Evolutionary conservation across 257 asterid species (phyloP), one percentile per base, ranked within the genome.

Genomic region (Anisodus acutangulus): DNA sequence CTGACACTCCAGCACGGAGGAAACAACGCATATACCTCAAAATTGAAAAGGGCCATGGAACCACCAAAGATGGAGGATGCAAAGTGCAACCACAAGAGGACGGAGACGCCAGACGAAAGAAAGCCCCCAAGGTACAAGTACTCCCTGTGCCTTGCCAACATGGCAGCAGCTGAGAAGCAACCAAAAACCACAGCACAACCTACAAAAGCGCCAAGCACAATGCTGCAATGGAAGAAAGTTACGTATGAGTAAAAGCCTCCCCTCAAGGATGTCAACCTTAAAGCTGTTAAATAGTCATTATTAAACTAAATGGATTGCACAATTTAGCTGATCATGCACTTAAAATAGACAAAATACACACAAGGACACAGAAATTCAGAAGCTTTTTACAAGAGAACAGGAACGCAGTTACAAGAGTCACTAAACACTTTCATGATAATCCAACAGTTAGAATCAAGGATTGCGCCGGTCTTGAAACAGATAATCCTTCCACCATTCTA

Each of bases 141-240:
- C 88, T 97, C 99, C 67, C 99, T 94, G 59, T 98, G 98, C 87
- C 90, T 91, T 26, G 98, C 97, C 86, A 97, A 85, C 94, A 95
- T 90, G 67, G 99, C 99, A 74, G 99, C 99, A n/a, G 91, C 98
- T 2, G 99, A 95, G 91, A 97, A 97, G 88, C 98, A 97, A 57
- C 93, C 99, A 68, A 97, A 97, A 41, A 95, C 97, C 92, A 95
- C 80, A 85, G 94, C 98, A 86, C 97, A 93, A 83, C 99, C 99
- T 62, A 97, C 94, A 60, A 93, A 86, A 54, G 99, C 97, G 60
- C 93, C 87, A 35, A 94, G 88, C 67, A 97, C 68, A 80, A 97
- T 90, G 90, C 99, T 97, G 90, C 90, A 86, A 83, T 7, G 58
- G 59, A 37, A 87, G 26, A 45, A 66, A 59, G 2, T 16, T 15